phyloP scores from a whole-genome alignment of 306 rosid species.

The Ziziphus jujuba region DNA sequence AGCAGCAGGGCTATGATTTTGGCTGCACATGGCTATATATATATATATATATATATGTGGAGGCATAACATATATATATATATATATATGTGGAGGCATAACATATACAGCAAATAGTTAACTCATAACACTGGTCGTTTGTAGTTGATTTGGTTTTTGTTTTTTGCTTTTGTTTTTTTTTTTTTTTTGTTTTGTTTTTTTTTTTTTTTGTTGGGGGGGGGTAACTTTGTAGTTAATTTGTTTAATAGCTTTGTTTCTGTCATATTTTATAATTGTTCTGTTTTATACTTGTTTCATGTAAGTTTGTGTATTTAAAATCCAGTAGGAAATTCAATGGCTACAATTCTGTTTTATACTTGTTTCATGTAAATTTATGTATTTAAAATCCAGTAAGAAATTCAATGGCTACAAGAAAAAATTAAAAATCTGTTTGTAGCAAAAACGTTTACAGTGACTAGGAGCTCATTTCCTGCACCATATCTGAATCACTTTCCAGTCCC shows the following conservation, averaged over 20 bases:
- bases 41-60: too few relatives aligned
- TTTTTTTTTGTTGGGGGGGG: too few relatives aligned
- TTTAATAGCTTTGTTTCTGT: slow-evolving; percentile 29
- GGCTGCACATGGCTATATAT: slow-evolving; percentile 22
- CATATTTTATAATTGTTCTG: slow-evolving; percentile 21
- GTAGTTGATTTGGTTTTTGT: too few relatives aligned
- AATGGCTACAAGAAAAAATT: background rate
- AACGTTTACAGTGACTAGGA: too few relatives aligned
- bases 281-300: slow-evolving; percentile 1
- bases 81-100: too few relatives aligned
- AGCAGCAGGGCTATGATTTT: slow-evolving; percentile 28
- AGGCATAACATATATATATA: too few relatives aligned
- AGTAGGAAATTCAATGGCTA: background rate
- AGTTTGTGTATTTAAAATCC: background rate
- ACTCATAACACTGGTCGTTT: slow-evolving; percentile 36
- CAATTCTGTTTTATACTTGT: slow-evolving; percentile 8
- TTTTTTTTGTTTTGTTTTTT: too few relatives aligned
- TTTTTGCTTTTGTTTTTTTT: too few relatives aligned
- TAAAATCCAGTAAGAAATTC: background rate
- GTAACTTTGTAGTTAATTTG: too few relatives aligned
- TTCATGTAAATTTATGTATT: background rate
- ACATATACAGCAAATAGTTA: slow-evolving; percentile 33
- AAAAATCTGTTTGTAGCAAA: background rate
- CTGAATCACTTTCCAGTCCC: background rate
- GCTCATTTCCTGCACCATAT: background rate